These are phyloP conservation scores for Neoarthrinium moseri DNA, from an alignment of 2,329 filamentous ascomycete species.

Conservation along the genomic window DNA sequence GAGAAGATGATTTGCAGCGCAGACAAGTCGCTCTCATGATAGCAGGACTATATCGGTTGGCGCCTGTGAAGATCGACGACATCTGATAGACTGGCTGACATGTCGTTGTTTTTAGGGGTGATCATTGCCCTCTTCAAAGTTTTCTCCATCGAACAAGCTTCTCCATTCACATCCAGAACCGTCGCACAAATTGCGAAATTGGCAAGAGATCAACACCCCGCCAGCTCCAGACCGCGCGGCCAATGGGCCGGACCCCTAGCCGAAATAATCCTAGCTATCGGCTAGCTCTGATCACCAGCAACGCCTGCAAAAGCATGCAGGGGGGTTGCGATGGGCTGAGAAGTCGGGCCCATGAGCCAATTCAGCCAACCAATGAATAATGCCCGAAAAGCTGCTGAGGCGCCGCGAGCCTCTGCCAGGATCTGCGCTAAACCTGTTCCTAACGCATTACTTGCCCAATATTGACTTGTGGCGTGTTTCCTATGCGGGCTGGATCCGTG, in stretches of 20 bases:
- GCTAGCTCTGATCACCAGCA: too few relatives aligned
- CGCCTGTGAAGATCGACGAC: background rate
- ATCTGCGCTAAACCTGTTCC: slow-evolving; percentile 22
- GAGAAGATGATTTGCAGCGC: background rate
- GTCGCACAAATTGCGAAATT: background rate
- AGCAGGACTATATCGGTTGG: background rate
- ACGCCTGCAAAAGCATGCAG: too few relatives aligned
- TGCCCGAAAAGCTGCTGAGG: background rate
- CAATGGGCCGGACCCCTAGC: background rate
- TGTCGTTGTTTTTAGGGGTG: slow-evolving; percentile 1
- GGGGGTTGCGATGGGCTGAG: too few relatives aligned
- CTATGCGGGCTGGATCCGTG: background rate
- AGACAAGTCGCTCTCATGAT: background rate
- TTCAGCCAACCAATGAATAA: too few relatives aligned
- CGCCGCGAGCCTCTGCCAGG: slow-evolving; percentile 4
- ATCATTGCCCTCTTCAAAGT: slow-evolving; percentile 6
- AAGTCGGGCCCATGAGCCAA: too few relatives aligned
- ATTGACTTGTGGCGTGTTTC: slow-evolving; percentile 8
- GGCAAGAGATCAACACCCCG: slow-evolving; percentile 9
- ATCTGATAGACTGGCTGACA: background rate
- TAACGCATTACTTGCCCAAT: slow-evolving; percentile 13
- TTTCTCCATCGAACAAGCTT: slow-evolving; percentile 13
- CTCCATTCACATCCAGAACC: background rate
- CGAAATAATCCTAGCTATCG: background rate
- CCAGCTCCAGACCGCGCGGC: background rate